Base-by-base conservation (phyloP, 257 asterid species). In the Rhazya stricta region DNA sequence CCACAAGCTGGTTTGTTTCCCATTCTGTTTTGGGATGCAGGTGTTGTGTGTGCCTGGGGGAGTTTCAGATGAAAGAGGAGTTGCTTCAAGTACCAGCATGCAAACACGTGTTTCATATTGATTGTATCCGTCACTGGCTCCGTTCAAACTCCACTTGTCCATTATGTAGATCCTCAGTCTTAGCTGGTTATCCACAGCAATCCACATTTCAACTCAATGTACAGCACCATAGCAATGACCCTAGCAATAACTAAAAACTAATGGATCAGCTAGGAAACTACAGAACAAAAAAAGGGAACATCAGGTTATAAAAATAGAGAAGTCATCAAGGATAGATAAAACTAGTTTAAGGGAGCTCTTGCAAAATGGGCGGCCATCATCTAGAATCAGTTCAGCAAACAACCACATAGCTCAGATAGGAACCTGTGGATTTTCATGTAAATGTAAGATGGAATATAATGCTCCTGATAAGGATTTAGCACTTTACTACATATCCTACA, bases 21-120 rank as follows among this genome's bases (percentile, higher is more conserved):
- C 39, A 10, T 61, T 61, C 3, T 8, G 27, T 37, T 29, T 63
- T 32, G 23, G 27, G 25, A 63, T 36, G 1, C 87, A 92, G 97
- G 83, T 92, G 97, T 53, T 86, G 97, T 74, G 94, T 92, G 53
- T 92, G 97, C 75, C 82, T 92, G 79, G 97, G 97, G 77, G 96
- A 92, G 56, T 92, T 84, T 53, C 91, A 86, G 83, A 18, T 80
- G 80, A 79, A 86, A 72, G 96, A 89, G 71, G 95, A 88, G 81
- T 48, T 92, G 77, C 83, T 87, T 53, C 86, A 88, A 77, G 86
- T 92, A 46, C 79, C 83, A 67, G 60, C 78, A 61, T 92, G 97
- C 85, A 88, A 90, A 75, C 97, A 92, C 78, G 68, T 90, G 29
- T 92, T 92, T 76, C 97, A 92, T 72, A 71, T 63, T 0, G 85